Conservation (phyloP, 1,139 yeast species). For the Meyerozyma elateridarum region DNA sequence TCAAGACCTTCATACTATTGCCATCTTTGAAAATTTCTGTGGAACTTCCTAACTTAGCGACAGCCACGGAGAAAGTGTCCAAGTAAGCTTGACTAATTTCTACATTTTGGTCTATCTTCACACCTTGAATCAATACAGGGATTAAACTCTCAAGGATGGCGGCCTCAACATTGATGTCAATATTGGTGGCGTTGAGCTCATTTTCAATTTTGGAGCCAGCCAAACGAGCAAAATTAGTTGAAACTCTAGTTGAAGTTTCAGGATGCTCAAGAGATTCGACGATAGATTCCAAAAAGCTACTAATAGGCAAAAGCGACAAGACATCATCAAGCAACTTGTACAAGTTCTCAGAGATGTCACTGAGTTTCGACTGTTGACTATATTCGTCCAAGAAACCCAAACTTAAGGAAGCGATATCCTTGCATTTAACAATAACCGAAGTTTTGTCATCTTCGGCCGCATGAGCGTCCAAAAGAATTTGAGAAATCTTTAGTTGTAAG, state of each 20-base stretch:
- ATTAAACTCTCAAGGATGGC: conserved; percentile 43
- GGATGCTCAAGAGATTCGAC: conserved; percentile 50
- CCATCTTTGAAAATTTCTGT: conserved; percentile 22
- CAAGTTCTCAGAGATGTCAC: conserved; percentile 23
- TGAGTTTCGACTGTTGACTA: conserved; percentile 15
- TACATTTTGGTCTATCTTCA: conserved; percentile 32
- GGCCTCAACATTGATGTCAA: conserved; percentile 38
- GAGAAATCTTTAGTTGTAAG: conserved; percentile 57
- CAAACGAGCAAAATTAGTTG: conserved; percentile 53
- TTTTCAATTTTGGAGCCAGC: conserved; percentile 66
- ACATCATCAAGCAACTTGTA: conserved; percentile 54
- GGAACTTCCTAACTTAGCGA: conserved; percentile 55
- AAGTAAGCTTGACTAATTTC: conserved; percentile 64
- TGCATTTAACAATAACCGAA: conserved; percentile 37
- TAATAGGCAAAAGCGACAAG: conserved; percentile 69
- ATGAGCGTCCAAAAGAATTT: conserved; percentile 48
- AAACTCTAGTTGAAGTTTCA: conserved; percentile 36
- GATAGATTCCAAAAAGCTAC: conserved; percentile 63
- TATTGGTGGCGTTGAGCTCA: conserved; percentile 40
- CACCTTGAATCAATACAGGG: conserved; percentile 44
- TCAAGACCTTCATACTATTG: conserved; percentile 44
- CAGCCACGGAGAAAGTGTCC: conserved; percentile 61
- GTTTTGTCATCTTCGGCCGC: conserved; percentile 23
- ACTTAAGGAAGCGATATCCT: conserved; percentile 35
- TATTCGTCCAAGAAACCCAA: conserved; percentile 33